phyloP scores from a whole-genome alignment of 768 basidiomycete species.

The Trichaptum fuscoviolaceum region DNA sequence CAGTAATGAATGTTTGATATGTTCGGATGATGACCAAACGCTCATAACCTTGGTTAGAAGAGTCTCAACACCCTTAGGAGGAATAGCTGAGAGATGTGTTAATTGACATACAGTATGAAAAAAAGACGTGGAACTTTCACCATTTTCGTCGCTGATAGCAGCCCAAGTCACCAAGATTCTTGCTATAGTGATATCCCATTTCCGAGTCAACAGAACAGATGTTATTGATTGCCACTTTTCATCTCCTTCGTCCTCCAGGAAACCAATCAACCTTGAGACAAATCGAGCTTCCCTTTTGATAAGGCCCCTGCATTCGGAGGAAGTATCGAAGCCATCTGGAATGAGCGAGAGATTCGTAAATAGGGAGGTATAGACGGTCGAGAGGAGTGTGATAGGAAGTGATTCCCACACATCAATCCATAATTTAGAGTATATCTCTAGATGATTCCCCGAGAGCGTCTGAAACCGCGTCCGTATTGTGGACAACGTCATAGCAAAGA shows the following conservation, averaged over 20 bases:
- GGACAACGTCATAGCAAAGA: conserved; percentile 51
- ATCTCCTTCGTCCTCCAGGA: conserved; percentile 31
- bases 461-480: conserved; percentile 39
- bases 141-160: conserved; percentile 35
- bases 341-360: conserved; percentile 40
- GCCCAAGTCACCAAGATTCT: conserved; percentile 71
- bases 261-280: conserved; percentile 50
- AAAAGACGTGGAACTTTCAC: conserved; percentile 23
- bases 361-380: conserved; percentile 55
- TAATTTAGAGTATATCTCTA: conserved; percentile 36
- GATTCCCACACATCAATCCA: conserved; percentile 46
- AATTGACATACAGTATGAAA: conserved; percentile 10
- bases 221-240: conserved; percentile 50
- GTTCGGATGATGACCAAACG: conserved; percentile 70
- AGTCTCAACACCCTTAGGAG: conserved; percentile 36
- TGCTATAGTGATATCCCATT: conserved; percentile 55
- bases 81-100: conserved; percentile 6
- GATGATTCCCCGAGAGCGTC: conserved; percentile 16
- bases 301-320: conserved; percentile 30
- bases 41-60: conserved; percentile 49
- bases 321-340: conserved; percentile 26
- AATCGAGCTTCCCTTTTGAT: conserved; percentile 53
- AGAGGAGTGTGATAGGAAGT: conserved; percentile 48
- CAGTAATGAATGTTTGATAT: conserved; percentile 75
- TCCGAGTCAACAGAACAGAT: conserved; percentile 46